Percentiles rank a stretch among this genome's conserved stretches.
These are phyloP conservation scores for Teratosphaeria nubilosa DNA, from an alignment of 2,329 filamentous ascomycete species.

Conservation along the genomic window DNA sequence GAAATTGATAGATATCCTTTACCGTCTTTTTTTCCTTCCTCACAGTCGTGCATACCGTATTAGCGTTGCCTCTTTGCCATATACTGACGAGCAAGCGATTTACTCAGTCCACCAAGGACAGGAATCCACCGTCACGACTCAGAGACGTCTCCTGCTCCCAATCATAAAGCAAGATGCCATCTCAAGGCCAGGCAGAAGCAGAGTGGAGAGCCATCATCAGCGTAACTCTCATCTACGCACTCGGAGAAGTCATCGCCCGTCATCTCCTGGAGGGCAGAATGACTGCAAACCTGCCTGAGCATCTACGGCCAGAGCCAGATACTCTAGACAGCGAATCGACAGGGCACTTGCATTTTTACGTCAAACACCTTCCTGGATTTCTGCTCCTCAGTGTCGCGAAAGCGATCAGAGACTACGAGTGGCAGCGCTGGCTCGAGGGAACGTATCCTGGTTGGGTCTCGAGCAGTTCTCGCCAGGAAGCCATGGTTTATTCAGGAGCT, in stretches of 20 bases:
- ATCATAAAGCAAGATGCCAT: not conserved
- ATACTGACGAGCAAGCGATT: not conserved
- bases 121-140: not conserved
- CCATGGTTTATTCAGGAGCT: not conserved
- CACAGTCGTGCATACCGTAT: not conserved
- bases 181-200: not conserved
- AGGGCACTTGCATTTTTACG: not conserved
- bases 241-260: not conserved
- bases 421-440: not conserved
- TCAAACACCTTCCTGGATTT: not conserved
- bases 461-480: not conserved
- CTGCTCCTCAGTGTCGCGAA: not conserved
- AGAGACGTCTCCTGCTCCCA: too few species aligned
- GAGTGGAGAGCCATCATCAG: not conserved
- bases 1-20: not conserved
- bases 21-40: not conserved
- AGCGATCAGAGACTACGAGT: not conserved
- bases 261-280: not conserved
- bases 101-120: not conserved
- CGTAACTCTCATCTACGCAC: not conserved
- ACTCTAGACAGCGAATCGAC: not conserved
- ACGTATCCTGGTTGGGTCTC: not conserved
- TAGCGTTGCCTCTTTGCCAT: not conserved
- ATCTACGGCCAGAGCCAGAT: not conserved
- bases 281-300: not conserved